Conservation (phyloP, 495 filamentous ascomycete species). For the Xylaria intraflava region DNA sequence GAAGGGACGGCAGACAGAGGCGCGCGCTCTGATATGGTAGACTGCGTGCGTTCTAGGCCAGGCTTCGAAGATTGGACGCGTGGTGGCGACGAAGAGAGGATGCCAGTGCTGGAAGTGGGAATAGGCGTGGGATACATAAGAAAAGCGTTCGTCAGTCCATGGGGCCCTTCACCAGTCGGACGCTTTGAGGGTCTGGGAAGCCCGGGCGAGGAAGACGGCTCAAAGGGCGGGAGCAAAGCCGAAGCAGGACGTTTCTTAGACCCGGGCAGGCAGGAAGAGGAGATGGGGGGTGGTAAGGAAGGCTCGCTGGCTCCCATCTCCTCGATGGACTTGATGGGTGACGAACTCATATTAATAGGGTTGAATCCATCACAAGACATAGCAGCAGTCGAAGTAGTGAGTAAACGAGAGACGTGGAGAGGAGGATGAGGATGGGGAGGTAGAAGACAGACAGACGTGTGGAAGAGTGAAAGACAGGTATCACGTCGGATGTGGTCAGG, state of each 20-base stretch:
- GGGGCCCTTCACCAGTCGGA: conserved; percentile 50
- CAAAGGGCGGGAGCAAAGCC: conserved; percentile 83
- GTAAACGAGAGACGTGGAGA: neutral
- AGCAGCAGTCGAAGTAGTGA: conserved; percentile 6
- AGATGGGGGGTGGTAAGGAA: conserved; percentile 19
- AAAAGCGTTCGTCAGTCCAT: conserved; percentile 35
- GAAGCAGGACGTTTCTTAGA: conserved; percentile 74
- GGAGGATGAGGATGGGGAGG: neutral
- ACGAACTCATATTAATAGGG: conserved; percentile 21
- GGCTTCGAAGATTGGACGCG: conserved; percentile 49
- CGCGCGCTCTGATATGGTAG: conserved; percentile 71
- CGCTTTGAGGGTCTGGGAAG: conserved; percentile 70
- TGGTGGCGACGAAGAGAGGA: conserved; percentile 83
- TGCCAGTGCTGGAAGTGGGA: conserved; percentile 86
- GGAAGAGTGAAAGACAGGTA: neutral
- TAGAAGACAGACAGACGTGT: neutral
- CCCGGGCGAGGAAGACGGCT: conserved; percentile 83
- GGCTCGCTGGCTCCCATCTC: conserved; percentile 17
- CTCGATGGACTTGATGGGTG: conserved; percentile 25
- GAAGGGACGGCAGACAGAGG: conserved; percentile 76
- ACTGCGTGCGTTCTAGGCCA: conserved; percentile 46
- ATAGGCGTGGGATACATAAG: conserved; percentile 81
- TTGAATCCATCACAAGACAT: conserved; percentile 14
- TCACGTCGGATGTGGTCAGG: neutral
- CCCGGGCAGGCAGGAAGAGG: conserved; percentile 27